A percentile compares a stretch with the other conserved stretches of the same genome.
These are phyloP conservation scores for Tetradesmus obliquus DNA, from an alignment of 139 green algal genomes.

Conservation along the genomic window DNA sequence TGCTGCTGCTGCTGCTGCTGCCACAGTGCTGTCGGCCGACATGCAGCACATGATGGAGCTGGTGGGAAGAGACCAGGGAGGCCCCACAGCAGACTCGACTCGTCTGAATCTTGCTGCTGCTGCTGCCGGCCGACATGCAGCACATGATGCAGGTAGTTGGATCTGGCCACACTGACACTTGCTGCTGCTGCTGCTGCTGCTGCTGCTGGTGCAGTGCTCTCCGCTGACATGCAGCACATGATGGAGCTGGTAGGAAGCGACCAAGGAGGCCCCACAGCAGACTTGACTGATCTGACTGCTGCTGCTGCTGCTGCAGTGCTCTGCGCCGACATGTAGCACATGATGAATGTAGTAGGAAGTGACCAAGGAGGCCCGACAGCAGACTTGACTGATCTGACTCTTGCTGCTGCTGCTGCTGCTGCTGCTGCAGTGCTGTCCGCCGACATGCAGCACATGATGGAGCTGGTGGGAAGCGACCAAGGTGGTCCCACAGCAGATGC, in stretches of 20 bases:
- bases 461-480: background rate
- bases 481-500: background rate
- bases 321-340: background rate
- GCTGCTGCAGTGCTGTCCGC: constrained; percentile 1
- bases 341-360: background rate
- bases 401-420: background rate
- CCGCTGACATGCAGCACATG: background rate
- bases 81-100: background rate
- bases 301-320: constrained; percentile 4
- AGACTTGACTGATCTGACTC: background rate
- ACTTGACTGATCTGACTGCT: background rate
- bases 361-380: too few relatives aligned
- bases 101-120: background rate
- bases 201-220: constrained; percentile 1
- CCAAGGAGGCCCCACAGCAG: background rate
- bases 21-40: background rate
- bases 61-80: background rate
- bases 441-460: constrained; percentile 10
- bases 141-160: background rate
- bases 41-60: background rate
- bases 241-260: background rate
- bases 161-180: background rate
- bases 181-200: constrained; percentile 18
- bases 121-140: too few relatives aligned
- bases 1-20: background rate